Evolutionary conservation across 208 protist genomes (phyloP), one percentile per base, ranked within the genome.

Genomic region (Crithidia expoeki): DNA sequence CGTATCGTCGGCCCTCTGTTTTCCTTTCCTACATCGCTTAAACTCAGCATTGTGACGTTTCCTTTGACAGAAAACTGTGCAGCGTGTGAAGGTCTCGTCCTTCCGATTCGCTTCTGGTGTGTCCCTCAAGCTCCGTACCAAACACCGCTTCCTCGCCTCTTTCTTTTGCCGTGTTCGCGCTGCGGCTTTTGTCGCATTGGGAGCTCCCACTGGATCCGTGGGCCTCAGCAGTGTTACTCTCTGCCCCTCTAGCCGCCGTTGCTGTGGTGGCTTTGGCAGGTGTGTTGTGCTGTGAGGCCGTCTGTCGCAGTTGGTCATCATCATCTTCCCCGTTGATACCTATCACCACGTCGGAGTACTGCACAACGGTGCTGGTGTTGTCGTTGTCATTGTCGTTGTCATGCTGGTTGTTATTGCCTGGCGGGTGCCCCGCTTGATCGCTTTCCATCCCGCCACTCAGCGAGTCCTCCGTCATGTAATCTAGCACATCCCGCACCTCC

Each of bases 401-500:
- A 16, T 34, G 19, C 34, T 56, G 1, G 65, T 55, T 5, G 7
- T 11, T 33, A 6, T 58, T 17, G 52, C 27, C 23, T 6, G 30
- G 19, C 6, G 7, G n/a, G 19, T 59, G 33, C 53, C 10, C 57
- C 11, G 23, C 57, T 9, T 21, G 25, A 9, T 44, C 55, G 12
- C 46, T 34, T 34, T 62, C 38, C 2, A 34, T 34, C 1, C 33
- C 14, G 30, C 55, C 27, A 16, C 53, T 2, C 51, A 33, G 40
- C 4, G 42, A 47, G 10, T 60, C 50, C 40, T 46, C n/a, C 10
- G 53, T 4, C 52, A 74, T 66, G 44, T 66, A 71, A 10, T 68
- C 71, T 49, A 62, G 28, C 23, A 72, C 71, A 46, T 83, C 83
- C 14, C 72, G 75, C 46, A 87, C 63, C 44, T 77, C 70, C 33